A percentile compares a stretch with the other conserved stretches of the same genome.
Conservation (phyloP, 2,329 filamentous ascomycete species). For the Alternaria solani region DNA sequence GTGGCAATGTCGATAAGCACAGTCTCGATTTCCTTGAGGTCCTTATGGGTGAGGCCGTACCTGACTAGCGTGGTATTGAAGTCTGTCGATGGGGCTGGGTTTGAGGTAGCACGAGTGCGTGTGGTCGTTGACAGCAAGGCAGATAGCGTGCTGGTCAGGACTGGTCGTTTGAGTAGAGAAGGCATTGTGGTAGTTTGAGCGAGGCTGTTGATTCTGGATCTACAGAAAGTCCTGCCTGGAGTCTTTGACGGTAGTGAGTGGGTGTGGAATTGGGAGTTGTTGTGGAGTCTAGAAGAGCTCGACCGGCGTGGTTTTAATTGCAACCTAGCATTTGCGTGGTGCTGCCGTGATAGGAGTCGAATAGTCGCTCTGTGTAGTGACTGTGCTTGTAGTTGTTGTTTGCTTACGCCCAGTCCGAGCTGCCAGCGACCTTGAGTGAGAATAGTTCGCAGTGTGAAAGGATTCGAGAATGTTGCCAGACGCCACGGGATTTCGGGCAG, state of each 20-base stretch:
- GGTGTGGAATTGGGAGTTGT: neutral
- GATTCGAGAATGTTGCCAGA: neutral
- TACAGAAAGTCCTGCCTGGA: neutral
- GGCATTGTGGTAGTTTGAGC: neutral
- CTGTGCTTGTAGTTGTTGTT: neutral
- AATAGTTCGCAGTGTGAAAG: neutral
- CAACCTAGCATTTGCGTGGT: neutral
- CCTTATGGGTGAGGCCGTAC: constrained; percentile 21
- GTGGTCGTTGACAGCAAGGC: neutral
- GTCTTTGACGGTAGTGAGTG: neutral
- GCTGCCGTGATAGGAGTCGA: neutral
- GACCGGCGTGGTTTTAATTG: neutral
- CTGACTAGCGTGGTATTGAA: constrained; percentile 25
- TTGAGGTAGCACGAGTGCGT: constrained; percentile 10
- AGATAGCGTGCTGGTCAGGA: neutral
- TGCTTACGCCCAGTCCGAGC: neutral
- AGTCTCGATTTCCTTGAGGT: constrained; percentile 27
- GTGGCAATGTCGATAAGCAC: constrained; percentile 37
- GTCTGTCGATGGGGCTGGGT: constrained; percentile 16
- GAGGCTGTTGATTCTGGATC: neutral
- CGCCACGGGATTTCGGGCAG: neutral
- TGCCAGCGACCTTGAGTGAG: neutral
- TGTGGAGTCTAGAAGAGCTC: neutral
- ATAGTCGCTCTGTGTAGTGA: neutral
- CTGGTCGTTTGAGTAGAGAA: neutral